These are phyloP conservation scores for Colletotrichum salicis DNA, from an alignment of 2,329 filamentous ascomycete species.

Conservation along the genomic window DNA sequence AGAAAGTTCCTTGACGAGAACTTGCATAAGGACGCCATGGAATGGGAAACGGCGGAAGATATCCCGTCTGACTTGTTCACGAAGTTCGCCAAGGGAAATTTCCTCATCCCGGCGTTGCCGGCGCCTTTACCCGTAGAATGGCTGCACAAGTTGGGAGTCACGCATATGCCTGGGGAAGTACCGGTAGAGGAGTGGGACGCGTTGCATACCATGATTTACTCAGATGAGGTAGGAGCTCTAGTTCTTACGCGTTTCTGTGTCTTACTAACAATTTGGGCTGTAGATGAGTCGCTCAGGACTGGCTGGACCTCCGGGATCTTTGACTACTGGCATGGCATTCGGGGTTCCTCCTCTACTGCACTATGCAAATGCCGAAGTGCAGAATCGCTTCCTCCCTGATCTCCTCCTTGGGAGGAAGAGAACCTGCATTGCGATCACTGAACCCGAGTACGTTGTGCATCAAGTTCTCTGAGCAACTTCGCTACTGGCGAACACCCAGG, in stretches of 20 bases:
- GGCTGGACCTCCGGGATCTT: background rate
- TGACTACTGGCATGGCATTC: background rate
- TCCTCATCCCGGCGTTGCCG: background rate
- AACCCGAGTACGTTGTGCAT: background rate
- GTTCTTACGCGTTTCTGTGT: background rate
- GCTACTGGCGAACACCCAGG: no score
- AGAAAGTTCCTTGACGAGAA: background rate
- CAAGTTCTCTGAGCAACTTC: background rate
- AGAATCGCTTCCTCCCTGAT: background rate
- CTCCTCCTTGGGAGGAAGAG: background rate
- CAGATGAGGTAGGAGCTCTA: background rate
- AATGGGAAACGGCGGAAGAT: background rate
- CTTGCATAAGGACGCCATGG: background rate
- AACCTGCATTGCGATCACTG: background rate
- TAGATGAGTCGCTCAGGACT: background rate
- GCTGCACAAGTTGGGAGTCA: background rate
- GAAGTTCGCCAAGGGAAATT: background rate
- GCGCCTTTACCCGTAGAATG: background rate
- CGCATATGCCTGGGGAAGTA: background rate
- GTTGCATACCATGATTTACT: background rate
- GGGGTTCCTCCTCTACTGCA: background rate
- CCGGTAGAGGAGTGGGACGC: background rate
- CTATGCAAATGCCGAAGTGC: background rate
- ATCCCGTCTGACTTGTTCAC: background rate
- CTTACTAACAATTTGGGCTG: background rate